Evolutionary conservation across 306 rosid genomes (phyloP), one percentile per base, ranked within the genome.

Genomic region (Argentina anserina): DNA sequence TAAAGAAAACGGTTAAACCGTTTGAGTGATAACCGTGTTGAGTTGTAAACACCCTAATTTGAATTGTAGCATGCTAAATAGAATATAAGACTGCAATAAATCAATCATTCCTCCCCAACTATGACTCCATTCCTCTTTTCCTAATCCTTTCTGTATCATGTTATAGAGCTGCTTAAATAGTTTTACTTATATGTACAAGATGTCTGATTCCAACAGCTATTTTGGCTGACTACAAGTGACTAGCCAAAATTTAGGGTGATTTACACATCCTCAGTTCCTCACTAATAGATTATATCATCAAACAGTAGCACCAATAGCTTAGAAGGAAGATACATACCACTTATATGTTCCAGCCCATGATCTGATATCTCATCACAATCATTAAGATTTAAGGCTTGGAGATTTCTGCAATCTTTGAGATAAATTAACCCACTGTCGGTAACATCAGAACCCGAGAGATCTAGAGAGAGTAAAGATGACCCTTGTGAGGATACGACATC

Each of bases 401-500:
- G 87, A 83, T 80, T 94, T 78, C 69, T 68, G 84, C 98, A 91
- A 75, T 89, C 81, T 82, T 79, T 84, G 50, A 94, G 91, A 76
- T 84, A 81, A 74, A 67, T 69, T 81, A 94, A 82, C 80, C 97
- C 98, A 71, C 69, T 41, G 84, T 94, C 92, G 36, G 91, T 82
- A 76, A 94, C 97, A 73, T 88, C 95, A 17, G 97, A 91, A 55
- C 86, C 88, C 77, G 95, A 89, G 67, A 94, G 87, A 84, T 94
- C 98, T 49, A 91, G 65, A 39, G 95, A 86, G 67, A 94, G 98
- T 79, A 91, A 84, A 31, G 98, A 91, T 69, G 85, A 69, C 25
- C 97, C 93, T 86, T 94, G 97, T 50, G 96, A 94, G 76, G 98
- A 84, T 71, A 94, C 82, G 52, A 89, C 85, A 65, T 82, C 95